phyloP scores from a whole-genome alignment of 176 grass and related monocot genomes.

The Eleusine coracana region DNA sequence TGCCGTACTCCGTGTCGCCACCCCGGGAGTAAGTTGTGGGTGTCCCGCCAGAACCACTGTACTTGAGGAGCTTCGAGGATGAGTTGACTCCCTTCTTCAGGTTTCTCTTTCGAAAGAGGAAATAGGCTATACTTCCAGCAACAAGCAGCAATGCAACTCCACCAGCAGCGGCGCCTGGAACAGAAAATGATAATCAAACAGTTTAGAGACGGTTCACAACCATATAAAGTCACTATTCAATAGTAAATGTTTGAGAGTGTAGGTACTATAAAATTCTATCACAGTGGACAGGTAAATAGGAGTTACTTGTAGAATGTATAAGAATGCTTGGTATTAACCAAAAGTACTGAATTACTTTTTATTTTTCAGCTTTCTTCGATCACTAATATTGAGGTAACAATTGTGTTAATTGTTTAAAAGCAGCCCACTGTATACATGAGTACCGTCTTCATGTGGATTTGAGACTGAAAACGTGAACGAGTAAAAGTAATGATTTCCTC shows the following conservation, averaged over 20 bases:
- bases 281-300: not conserved
- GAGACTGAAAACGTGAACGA: not conserved
- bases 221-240: not conserved
- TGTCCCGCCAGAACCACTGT: slow-evolving; percentile 43
- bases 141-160: not conserved
- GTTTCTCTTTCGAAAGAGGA: slow-evolving; percentile 51
- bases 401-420: not conserved
- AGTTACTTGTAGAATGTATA: not conserved
- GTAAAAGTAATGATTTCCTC: not conserved
- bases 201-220: not conserved
- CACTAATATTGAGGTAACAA: not conserved
- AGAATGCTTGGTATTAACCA: not conserved
- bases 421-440: not conserved
- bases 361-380: not conserved
- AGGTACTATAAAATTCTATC: not conserved
- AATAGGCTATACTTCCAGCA: not conserved
- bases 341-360: not conserved
- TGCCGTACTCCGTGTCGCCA: slow-evolving; percentile 55
- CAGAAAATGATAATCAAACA: not conserved
- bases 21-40: slow-evolving; percentile 32
- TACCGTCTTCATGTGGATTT: not conserved
- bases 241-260: not conserved
- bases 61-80: slow-evolving; percentile 63
- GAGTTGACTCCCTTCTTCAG: slow-evolving; percentile 42
- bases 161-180: not conserved